phyloP scores from a whole-genome alignment of 1,284 basidiomycete species.

The Entoloma clypeatum region DNA sequence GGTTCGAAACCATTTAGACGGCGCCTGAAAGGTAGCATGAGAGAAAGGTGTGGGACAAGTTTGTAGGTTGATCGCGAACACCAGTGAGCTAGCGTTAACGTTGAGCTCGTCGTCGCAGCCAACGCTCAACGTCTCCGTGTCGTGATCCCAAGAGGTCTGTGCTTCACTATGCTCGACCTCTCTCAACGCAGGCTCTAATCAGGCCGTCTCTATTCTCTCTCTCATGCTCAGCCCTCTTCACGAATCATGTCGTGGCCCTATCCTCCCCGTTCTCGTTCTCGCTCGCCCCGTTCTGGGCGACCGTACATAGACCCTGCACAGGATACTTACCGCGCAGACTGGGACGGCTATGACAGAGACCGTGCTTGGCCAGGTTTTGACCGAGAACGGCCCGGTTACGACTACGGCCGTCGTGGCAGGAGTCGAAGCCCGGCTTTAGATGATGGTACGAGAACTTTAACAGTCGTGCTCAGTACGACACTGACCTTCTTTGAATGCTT shows the following conservation, averaged over 20 bases:
- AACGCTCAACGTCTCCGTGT: conserved; percentile 53
- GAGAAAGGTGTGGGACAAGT: conserved; percentile 25
- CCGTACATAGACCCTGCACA: conserved; percentile 54
- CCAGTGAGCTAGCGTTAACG: conserved; percentile 52
- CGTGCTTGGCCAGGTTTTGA: conserved; percentile 61
- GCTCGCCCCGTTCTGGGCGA: conserved; percentile 62
- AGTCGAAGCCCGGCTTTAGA: conserved; percentile 70
- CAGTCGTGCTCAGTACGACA: not conserved
- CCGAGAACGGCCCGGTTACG: conserved; percentile 61
- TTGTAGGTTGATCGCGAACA: conserved; percentile 61
- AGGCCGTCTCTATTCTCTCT: conserved; percentile 62
- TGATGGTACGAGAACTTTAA: conserved; percentile 47
- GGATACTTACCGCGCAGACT: conserved; percentile 57
- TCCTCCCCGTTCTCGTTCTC: conserved; percentile 76
- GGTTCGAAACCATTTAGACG: conserved; percentile 35
- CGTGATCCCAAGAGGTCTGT: conserved; percentile 81
- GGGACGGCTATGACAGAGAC: conserved; percentile 70
- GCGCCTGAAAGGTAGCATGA: conserved; percentile 41
- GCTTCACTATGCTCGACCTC: conserved; percentile 81
- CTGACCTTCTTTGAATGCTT: conserved; percentile 14
- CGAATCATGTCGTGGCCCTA: conserved; percentile 62
- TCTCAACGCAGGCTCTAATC: conserved; percentile 64
- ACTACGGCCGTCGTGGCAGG: conserved; percentile 62
- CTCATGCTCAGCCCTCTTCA: conserved; percentile 56
- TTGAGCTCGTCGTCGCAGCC: conserved; percentile 50